These are phyloP conservation scores for Cladosporium colombiae DNA, from an alignment of 2,329 filamentous ascomycete genomes.

Conservation along the genomic window DNA sequence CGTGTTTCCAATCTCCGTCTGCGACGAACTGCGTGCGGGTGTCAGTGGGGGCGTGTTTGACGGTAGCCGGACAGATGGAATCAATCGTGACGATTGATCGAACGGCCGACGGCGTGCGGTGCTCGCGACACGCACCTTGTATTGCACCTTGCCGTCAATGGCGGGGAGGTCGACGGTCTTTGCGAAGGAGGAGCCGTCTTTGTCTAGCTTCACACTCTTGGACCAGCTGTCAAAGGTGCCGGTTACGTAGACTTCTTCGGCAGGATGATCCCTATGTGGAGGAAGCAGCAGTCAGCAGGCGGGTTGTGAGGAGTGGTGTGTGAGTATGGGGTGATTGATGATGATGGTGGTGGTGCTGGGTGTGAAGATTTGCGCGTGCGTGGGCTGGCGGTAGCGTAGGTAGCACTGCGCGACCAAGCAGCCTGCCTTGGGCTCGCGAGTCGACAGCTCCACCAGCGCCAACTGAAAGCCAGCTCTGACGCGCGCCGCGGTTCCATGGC, in stretches of 20 bases:
- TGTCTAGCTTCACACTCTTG: slow-evolving; percentile 80
- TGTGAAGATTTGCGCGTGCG: slow-evolving; percentile 13
- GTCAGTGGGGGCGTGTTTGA: slow-evolving; percentile 13
- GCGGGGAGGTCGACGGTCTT: slow-evolving; percentile 76
- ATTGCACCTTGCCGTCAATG: slow-evolving; percentile 70
- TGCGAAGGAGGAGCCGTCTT: slow-evolving; percentile 70
- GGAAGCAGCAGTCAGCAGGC: neutral
- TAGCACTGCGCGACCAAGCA: slow-evolving; percentile 12
- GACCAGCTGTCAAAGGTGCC: slow-evolving; percentile 95
- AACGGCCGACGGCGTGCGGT: neutral
- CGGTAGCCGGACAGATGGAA: neutral
- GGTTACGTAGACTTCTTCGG: slow-evolving; percentile 87
- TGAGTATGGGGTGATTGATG: neutral
- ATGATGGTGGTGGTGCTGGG: neutral
- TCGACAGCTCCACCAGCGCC: slow-evolving; percentile 13
- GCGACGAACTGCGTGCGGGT: slow-evolving; percentile 76
- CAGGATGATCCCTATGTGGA: slow-evolving; percentile 72
- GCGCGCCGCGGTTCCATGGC: slow-evolving; percentile 3
- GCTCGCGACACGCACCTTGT: slow-evolving; percentile 71
- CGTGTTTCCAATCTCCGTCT: slow-evolving; percentile 85
- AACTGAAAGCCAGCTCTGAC: slow-evolving; percentile 8
- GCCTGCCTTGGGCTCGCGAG: slow-evolving; percentile 1
- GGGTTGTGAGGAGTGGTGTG: neutral
- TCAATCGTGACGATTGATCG: neutral
- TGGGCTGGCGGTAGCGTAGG: slow-evolving; percentile 8